Percentiles rank a stretch among this genome's conserved stretches.
phyloP scores from a whole-genome alignment of 2,329 filamentous ascomycete species.

The Ophiostoma sp. region DNA sequence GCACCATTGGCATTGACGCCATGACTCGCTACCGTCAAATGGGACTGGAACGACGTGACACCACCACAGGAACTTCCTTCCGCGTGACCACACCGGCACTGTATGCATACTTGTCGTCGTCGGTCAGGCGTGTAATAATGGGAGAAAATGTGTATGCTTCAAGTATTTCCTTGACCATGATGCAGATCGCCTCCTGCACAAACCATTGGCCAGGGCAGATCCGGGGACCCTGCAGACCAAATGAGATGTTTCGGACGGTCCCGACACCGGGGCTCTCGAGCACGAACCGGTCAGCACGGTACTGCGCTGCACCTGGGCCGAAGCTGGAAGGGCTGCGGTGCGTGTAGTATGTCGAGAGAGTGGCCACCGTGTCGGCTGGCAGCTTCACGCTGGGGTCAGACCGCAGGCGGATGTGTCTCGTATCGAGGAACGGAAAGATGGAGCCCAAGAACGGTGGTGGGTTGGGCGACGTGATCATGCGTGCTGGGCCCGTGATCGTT shows the following conservation, averaged over 20 bases:
- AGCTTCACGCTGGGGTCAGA: background rate
- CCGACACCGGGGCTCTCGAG: background rate
- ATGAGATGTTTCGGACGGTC: constrained; percentile 14
- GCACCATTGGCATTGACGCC: too few relatives aligned
- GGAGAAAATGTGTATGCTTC: constrained; percentile 16
- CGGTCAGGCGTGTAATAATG: background rate
- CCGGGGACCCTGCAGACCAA: constrained; percentile 20
- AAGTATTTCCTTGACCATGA: constrained; percentile 20
- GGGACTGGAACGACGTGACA: background rate
- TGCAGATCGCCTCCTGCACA: constrained; percentile 21
- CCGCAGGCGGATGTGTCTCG: background rate
- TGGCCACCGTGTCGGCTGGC: background rate
- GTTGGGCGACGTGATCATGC: background rate
- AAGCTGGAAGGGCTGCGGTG: background rate
- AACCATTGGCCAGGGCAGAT: constrained; percentile 21
- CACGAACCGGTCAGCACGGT: background rate
- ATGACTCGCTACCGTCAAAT: too few relatives aligned
- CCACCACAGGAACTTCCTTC: background rate
- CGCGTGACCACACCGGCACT: background rate
- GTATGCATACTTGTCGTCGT: background rate
- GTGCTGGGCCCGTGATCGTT: constrained; percentile 15
- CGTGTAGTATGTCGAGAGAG: background rate
- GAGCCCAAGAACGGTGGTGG: background rate
- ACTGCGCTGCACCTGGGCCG: background rate
- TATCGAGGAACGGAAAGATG: background rate